These are phyloP conservation scores for Sorghum bicolor DNA, from an alignment of 176 grass and related monocot species.

Conservation along the genomic window Sorghum_bicolor_NCBIv3 NC_012876.2:19892001-19892500, in stretches of 20 bases:
- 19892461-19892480: slow-evolving; percentile 94
- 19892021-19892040: slow-evolving; percentile 66
- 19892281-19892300: slow-evolving; percentile 96
- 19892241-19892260: slow-evolving; percentile 65
- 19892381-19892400: slow-evolving; percentile 76
- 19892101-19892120: slow-evolving; percentile 66
- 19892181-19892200: slow-evolving; percentile 64
- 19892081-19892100: slow-evolving; percentile 72
- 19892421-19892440: slow-evolving; percentile 99
- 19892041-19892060: slow-evolving; percentile 97
- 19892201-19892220: slow-evolving; percentile 79
- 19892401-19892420: slow-evolving; percentile 83
- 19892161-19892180: slow-evolving; percentile 85
- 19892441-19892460: slow-evolving; percentile 92
- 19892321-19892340: slow-evolving; percentile 95
- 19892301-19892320: slow-evolving; percentile 92
- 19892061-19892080: slow-evolving; percentile 56
- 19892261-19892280: slow-evolving; percentile 66
- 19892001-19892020: slow-evolving; percentile 77
- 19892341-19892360: slow-evolving; percentile 88
- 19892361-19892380: slow-evolving; percentile 80
- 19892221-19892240: slow-evolving; percentile 80
- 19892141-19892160: slow-evolving; percentile 69
- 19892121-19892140: slow-evolving; percentile 63
- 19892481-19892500: slow-evolving; percentile 69